Evolutionary conservation across 495 filamentous ascomycete species (phyloP), one percentile per base, ranked within the genome.

Genomic region (Penicillium pancosmium): DNA sequence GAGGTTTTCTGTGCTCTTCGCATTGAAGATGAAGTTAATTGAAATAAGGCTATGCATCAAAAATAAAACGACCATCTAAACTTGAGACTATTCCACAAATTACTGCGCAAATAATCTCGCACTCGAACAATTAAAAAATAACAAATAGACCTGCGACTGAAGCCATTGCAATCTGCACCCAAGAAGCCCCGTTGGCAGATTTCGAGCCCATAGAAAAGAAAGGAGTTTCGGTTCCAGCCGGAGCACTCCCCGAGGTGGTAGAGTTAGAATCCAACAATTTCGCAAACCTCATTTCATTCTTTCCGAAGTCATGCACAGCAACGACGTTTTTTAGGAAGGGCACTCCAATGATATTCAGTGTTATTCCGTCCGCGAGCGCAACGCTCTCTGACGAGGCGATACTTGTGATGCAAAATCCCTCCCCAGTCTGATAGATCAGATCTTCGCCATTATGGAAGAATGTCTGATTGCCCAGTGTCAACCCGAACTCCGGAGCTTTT

Each of bases 241-340:
- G 13, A 10, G 7, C 41, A 19, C 6, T 48, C 10, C 13, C 23
- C 19, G 46, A 27, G 23, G 46, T 27, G 23, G 46, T 48, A 13
- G 11, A 15, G 21, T 48, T 48, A 11, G 33, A 58, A 33, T 38
- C 41, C 10, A 59, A 41, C 33, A 33, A 21, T 25, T 61, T 57
- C 13, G 69, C 63, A 54, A 85, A 85, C 36, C 76, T 62, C 80
- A 88, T 77, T 75, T 80, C 68, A 25, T 75, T 75, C 55, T 71
- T 72, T 9, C 83, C 85, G 47, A 89, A 73, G 72, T 89, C 84
- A 64, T 85, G 87, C 9, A 86, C 81, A 0, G 78, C 74, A 64
- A 91, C 89, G 18, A 91, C 88, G 63, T 90, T 91, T 74, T 91
- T 93, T 53, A 92, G 70, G 60, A 91, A 93, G 4, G 86, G 75